Evolutionary conservation across 73 alveolate genomes (phyloP).

Genomic region (Symbiodinium pilosum): DNA sequence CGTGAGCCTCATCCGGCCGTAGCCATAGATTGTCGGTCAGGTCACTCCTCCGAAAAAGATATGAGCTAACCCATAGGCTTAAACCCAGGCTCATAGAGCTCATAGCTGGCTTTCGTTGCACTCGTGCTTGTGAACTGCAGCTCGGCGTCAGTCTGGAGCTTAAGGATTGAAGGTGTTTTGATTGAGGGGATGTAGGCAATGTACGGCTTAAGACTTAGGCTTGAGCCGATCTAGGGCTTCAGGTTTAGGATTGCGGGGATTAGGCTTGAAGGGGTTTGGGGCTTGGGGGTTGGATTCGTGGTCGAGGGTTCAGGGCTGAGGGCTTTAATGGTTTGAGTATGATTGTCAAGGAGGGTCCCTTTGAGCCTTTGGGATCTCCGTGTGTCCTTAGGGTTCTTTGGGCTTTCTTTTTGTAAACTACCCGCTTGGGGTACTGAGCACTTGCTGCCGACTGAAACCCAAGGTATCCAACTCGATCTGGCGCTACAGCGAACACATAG

Average conservation of each 20-base stretch:
- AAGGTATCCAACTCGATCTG: too few species aligned
- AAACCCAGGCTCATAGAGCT: constrained; percentile 41
- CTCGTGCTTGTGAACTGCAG: constrained; percentile 65
- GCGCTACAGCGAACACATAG: too few species aligned
- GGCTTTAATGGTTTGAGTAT: too few species aligned
- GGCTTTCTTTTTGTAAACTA: too few species aligned
- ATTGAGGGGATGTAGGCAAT: background rate
- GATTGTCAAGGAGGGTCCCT: too few species aligned
- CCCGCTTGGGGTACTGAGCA: too few species aligned
- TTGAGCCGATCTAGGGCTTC: background rate
- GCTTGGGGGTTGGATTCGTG: background rate
- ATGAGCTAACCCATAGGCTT: background rate
- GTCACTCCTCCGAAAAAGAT: too few species aligned
- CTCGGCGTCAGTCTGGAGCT: background rate
- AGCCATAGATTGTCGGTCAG: too few species aligned
- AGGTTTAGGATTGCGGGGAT: background rate
- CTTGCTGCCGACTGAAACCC: too few species aligned
- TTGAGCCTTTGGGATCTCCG: too few species aligned
- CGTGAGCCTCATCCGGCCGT: too few species aligned
- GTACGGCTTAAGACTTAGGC: background rate
- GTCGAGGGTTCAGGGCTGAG: background rate
- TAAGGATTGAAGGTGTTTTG: background rate
- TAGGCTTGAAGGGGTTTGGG: background rate
- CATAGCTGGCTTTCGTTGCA: constrained; percentile 65
- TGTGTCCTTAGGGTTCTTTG: too few species aligned